Evolutionary conservation across 768 basidiomycete genomes (phyloP), one percentile per base, ranked within the genome.

Genomic region (Leccinellum albellum): DNA sequence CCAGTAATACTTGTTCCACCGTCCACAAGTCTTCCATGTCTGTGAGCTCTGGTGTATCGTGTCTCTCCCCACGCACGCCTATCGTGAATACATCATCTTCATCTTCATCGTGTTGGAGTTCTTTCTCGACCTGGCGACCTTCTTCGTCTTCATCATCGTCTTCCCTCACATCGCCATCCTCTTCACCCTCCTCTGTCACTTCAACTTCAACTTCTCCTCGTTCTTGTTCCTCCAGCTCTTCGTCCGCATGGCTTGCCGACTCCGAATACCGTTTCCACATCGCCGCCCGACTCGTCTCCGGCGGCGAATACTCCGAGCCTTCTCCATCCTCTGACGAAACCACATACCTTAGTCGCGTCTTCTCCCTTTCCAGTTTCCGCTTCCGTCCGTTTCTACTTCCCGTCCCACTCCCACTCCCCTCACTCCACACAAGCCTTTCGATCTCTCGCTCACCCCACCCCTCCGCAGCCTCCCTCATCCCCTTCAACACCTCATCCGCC

Each of bases 381-480:
- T 40, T 45, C 9, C 29, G 24, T 47, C 24, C 23, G 9, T 17
- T 26, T 26, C 45, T 20, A 9, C 1, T 17, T 12, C 23, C 23
- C 9, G 0, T 29, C 8, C 9, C 32, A 5, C 12, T 14, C 23
- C 12, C 35, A 21, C n/a, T 32, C 8, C 20, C n/a, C 21, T 32
- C 32, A 8, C 21, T 20, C 31, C 35, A 54, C 42, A 15, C 10
- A 28, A 53, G 24, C 5, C 40, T 51, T 49, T 64, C 33, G 6
- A 67, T 58, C 32, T 61, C 63, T 24, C 37, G 24, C 42, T 61
- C 61, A 7, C 65, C 68, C 52, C 57, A 66, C 2, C 45, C 63
- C 55, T 76, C 75, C 2, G 76, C 75, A 24, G 64, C 72, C 54
- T 74, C 63, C 21, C 70, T 71, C 77, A 77, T 79, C 55, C 62